Evolutionary conservation across 148 eudicot genomes (phyloP).

Genomic region (Chenopodium suecicum): DNA sequence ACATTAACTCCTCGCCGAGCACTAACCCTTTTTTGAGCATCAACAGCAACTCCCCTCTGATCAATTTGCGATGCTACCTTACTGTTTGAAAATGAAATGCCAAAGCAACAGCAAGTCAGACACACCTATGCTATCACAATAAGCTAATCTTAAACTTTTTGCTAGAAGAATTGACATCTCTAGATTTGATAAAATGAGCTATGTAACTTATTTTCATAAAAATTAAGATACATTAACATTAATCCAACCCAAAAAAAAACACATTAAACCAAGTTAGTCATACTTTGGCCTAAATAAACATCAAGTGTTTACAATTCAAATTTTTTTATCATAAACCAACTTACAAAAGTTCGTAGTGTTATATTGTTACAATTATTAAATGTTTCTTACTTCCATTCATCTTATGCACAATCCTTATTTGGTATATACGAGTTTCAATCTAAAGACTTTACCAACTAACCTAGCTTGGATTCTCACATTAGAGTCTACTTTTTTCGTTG

Average conservation of each 20-base stretch:
- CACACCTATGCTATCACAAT: neutral
- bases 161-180: neutral
- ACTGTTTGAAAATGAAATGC: conserved; percentile 11
- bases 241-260: neutral
- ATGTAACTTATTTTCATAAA: neutral
- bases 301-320: too few species aligned
- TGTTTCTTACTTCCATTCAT: neutral
- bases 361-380: too few species aligned
- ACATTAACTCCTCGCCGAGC: conserved; percentile 20
- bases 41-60: conserved; percentile 22
- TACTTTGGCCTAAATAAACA: neutral
- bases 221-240: neutral
- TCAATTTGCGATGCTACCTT: conserved; percentile 27
- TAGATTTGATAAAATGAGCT: neutral
- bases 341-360: too few species aligned
- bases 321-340: too few species aligned
- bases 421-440: neutral
- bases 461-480: neutral
- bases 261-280: neutral
- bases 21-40: conserved; percentile 36
- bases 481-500: neutral
- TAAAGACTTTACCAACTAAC: neutral
- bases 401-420: too few species aligned
- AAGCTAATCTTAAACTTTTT: neutral
- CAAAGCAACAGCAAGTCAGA: conserved; percentile 2